Percentiles rank a stretch among this genome's conserved stretches.
Conservation (phyloP, 495 filamentous ascomycete species). For the Xylaria sp. region DNA sequence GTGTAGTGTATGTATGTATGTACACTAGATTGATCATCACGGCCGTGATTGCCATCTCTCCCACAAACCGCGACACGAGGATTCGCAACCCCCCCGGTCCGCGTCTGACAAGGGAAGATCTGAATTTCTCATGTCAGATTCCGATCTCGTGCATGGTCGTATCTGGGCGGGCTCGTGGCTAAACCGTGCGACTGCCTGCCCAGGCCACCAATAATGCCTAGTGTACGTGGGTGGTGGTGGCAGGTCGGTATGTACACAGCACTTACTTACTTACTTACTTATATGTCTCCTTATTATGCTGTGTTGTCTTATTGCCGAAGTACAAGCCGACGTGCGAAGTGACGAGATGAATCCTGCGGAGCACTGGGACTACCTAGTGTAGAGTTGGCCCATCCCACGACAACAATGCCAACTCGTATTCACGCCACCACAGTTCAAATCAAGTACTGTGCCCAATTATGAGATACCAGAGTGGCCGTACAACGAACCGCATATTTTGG, state of each 20-base stretch:
- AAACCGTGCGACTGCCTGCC: slow-evolving; percentile 23
- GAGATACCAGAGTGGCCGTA: slow-evolving; percentile 1
- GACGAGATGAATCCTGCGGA: no score
- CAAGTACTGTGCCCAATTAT: not conserved
- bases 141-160: slow-evolving; percentile 33
- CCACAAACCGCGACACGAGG: slow-evolving; percentile 22
- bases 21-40: slow-evolving; percentile 17
- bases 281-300: not conserved
- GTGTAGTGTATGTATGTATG: no score
- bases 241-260: not conserved
- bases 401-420: slow-evolving; percentile 6
- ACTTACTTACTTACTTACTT: no score
- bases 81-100: slow-evolving; percentile 21
- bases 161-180: slow-evolving; percentile 31
- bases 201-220: slow-evolving; percentile 16
- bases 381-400: not conserved
- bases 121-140: slow-evolving; percentile 34
- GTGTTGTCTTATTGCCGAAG: not conserved
- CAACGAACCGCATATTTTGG: slow-evolving; percentile 11
- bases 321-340: not conserved
- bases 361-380: no score
- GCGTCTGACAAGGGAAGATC: slow-evolving; percentile 32
- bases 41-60: not conserved
- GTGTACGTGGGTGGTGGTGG: not conserved
- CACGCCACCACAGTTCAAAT: not conserved